A percentile compares a stretch with the other conserved stretches of the same genome.
phyloP scores from a whole-genome alignment of 2,329 filamentous ascomycete genomes.

The Cladophialophora carrionii region DNA sequence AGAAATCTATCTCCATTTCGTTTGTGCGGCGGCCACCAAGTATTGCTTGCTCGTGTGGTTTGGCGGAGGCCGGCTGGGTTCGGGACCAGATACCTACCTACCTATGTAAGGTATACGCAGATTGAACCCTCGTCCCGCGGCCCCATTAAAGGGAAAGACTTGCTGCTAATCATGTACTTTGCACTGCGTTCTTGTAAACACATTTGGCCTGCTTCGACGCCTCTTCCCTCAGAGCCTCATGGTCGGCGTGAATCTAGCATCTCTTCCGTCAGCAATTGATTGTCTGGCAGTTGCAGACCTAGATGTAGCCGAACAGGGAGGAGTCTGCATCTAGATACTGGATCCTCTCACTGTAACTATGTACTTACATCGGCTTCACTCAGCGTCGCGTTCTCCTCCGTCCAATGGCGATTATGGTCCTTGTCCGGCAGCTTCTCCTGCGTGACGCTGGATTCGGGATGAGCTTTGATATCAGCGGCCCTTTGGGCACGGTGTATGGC shows the following conservation, averaged over 20 bases:
- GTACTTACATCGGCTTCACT: slow-evolving; percentile 33
- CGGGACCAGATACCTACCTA: too few species aligned
- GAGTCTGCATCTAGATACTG: too few species aligned
- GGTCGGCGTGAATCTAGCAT: slow-evolving; percentile 17
- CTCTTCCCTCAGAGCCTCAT: slow-evolving; percentile 9
- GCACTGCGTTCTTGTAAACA: background rate
- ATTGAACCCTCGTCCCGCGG: too few species aligned
- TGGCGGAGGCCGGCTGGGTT: too few species aligned
- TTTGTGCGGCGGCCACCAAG: too few species aligned
- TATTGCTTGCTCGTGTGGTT: too few species aligned
- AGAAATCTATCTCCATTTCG: too few species aligned
- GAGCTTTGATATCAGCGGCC: slow-evolving; percentile 27
- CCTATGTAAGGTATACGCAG: too few species aligned
- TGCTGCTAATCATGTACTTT: background rate
- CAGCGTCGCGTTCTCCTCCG: slow-evolving; percentile 27
- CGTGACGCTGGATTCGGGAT: slow-evolving; percentile 26
- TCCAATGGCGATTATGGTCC: slow-evolving; percentile 30
- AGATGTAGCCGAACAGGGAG: background rate
- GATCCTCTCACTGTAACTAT: slow-evolving; percentile 4
- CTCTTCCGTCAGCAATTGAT: background rate
- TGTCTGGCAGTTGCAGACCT: background rate
- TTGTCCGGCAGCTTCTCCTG: slow-evolving; percentile 31
- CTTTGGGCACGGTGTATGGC: slow-evolving; percentile 27
- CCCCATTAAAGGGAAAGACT: background rate
- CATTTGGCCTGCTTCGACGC: background rate